Percentiles rank a stretch among this genome's conserved stretches.
Evolutionary conservation across 108 stramenopile species (phyloP).

Genomic region (Skeletonema tropicum): DNA sequence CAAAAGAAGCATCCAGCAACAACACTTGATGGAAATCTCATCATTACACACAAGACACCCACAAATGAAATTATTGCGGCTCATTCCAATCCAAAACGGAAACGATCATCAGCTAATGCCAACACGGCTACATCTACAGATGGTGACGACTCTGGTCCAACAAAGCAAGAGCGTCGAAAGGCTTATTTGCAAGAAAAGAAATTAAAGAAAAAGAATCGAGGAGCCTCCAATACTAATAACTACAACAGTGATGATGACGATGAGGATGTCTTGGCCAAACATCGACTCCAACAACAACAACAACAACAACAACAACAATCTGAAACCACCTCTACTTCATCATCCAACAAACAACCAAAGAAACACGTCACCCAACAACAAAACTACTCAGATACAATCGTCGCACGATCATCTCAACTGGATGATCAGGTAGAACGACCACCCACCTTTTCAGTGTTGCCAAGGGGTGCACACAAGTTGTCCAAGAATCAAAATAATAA

Average conservation of each 20-base stretch:
- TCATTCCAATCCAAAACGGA: conserved; percentile 14
- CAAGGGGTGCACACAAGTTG: conserved; percentile 35
- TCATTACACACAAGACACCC: conserved; percentile 45
- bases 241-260: conserved; percentile 11
- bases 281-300: too few relatives aligned
- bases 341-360: not conserved
- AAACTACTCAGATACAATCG: conserved; percentile 16
- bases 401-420: conserved; percentile 13
- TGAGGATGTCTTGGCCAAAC: not conserved
- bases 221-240: not conserved
- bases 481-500: conserved; percentile 17
- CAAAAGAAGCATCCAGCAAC: not conserved
- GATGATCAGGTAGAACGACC: conserved; percentile 49
- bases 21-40: not conserved
- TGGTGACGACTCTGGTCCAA: not conserved
- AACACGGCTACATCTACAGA: not conserved
- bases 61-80: conserved; percentile 45
- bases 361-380: conserved; percentile 9
- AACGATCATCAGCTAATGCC: not conserved
- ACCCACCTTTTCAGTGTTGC: conserved; percentile 36
- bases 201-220: conserved; percentile 45
- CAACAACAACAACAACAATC: too few relatives aligned
- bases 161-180: conserved; percentile 42
- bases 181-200: conserved; percentile 42
- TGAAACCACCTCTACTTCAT: too few relatives aligned